Conservation (phyloP, 2,329 filamentous ascomycete genomes). For the Camillea tinctor region DNA sequence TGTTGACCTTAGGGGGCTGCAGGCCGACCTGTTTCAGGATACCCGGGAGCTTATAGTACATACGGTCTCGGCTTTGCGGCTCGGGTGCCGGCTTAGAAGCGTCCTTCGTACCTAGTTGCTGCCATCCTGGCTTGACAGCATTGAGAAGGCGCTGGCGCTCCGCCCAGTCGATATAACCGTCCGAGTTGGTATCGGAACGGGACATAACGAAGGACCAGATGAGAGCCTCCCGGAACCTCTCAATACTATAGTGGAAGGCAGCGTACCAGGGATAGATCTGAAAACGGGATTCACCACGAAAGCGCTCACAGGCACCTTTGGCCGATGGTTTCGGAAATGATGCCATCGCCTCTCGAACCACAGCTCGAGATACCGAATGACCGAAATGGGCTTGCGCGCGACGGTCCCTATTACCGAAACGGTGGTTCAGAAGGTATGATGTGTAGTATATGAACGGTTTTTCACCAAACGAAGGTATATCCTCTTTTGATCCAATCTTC, state of each 20-base stretch:
- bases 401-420: constrained; percentile 43
- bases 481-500: constrained; percentile 25
- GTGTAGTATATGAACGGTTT: constrained; percentile 45
- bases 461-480: constrained; percentile 41
- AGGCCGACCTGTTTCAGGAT: constrained; percentile 38
- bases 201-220: constrained; percentile 44
- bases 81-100: constrained; percentile 32
- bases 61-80: constrained; percentile 33
- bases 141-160: constrained; percentile 38
- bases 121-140: constrained; percentile 36
- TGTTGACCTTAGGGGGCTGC: constrained; percentile 38
- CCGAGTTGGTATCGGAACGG: constrained; percentile 35
- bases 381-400: constrained; percentile 43
- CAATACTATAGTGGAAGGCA: constrained; percentile 43
- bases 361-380: constrained; percentile 40
- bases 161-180: constrained; percentile 40
- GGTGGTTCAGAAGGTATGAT: constrained; percentile 43
- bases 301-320: constrained; percentile 40
- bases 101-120: constrained; percentile 18
- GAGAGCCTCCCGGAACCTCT: constrained; percentile 41
- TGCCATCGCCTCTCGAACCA: constrained; percentile 39
- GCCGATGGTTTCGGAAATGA: constrained; percentile 41
- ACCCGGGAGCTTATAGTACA: constrained; percentile 38
- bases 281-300: constrained; percentile 41
- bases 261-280: constrained; percentile 45